These are phyloP conservation scores for Helenozyma baotianmanensis DNA, from an alignment of 805 yeast species.

Conservation along the genomic window DNA sequence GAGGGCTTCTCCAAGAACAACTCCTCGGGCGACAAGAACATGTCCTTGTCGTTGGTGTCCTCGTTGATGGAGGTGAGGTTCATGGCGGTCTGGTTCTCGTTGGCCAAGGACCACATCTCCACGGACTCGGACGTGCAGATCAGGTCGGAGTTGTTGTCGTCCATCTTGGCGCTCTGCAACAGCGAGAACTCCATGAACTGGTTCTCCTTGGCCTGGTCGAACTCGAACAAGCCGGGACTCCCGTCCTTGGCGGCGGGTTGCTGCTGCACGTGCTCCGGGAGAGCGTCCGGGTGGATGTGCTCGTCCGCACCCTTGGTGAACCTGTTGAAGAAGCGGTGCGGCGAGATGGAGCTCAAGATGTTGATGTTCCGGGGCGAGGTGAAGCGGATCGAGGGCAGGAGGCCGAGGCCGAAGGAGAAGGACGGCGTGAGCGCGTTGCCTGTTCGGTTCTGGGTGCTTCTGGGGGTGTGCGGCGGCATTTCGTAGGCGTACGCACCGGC, in stretches of 20 bases:
- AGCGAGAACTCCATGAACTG: constrained; percentile 15
- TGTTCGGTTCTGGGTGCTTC: constrained; percentile 4
- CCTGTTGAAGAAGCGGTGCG: constrained; percentile 28
- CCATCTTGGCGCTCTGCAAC: not conserved
- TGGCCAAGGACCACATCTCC: constrained; percentile 31
- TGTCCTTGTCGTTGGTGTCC: constrained; percentile 13
- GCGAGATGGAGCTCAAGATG: constrained; percentile 27
- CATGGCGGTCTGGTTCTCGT: constrained; percentile 16
- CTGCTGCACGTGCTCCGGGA: constrained; percentile 1
- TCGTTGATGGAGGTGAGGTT: constrained; percentile 25
- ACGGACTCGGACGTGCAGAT: constrained; percentile 11
- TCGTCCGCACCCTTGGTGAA: constrained; percentile 17
- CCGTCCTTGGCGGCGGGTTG: too few relatives aligned
- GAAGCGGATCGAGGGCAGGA: constrained; percentile 42
- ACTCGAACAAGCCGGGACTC: constrained; percentile 16
- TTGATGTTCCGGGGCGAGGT: constrained; percentile 28
- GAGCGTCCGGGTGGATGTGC: constrained; percentile 6
- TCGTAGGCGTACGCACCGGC: not conserved
- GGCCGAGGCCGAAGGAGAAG: constrained; percentile 35
- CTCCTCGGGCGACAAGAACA: constrained; percentile 33
- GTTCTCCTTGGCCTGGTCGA: constrained; percentile 10
- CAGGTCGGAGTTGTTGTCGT: constrained; percentile 10
- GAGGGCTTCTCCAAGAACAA: constrained; percentile 8
- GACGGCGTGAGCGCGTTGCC: constrained; percentile 22
- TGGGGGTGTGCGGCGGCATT: constrained; percentile 15